Evolutionary conservation across 2,329 filamentous ascomycete genomes (phyloP), one percentile per base, ranked within the genome.

Genomic region (Neurospora sp.): DNA sequence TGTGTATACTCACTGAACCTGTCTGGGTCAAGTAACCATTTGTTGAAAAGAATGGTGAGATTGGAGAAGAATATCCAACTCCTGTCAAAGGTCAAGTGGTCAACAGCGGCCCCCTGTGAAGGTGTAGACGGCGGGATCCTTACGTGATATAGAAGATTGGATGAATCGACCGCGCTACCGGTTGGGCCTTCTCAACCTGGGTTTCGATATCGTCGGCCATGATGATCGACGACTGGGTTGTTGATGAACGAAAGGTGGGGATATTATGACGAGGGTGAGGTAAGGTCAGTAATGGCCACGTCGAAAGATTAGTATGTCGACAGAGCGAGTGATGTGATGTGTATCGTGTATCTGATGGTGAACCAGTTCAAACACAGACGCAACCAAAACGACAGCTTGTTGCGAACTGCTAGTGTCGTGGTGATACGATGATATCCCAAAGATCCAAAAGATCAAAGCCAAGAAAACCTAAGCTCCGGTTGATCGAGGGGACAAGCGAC

Each of bases 41-140:
- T 97, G 85, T 97, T 97, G 85, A 96, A 96, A 72, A 97, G 83
- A 77, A 97, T 96, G 72, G 94, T 93, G 76, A 88, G 85, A 74
- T 92, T 95, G 76, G 92, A 96, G 78, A 96, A 87, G 74, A 92
- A 85, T 74, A 97, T 96, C 92, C 93, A 97, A 77, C 88, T 86
- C 69, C 85, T 86, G 70, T 4, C 52, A 62, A 36, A 62, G 37
- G 41, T 6, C 37, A 10, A 28, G 36, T n/a, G 38, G 66, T 71
- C 68, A 69, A 68, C 68, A 23, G 12, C 66, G 43, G 15, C 12
- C 2, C 28, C 28, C 41, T 17, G 15, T 52, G 12, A 36, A 62
- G 3, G 38, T 39, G 12, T 28, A 10, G 62, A 36, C 6, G 33
- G 15, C 46, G 8, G 5, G 4, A 41, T 38, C 76, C 78, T 65